Evolutionary conservation across 139 green algal species (phyloP).

Genomic region (Nannochloris sp.): DNA sequence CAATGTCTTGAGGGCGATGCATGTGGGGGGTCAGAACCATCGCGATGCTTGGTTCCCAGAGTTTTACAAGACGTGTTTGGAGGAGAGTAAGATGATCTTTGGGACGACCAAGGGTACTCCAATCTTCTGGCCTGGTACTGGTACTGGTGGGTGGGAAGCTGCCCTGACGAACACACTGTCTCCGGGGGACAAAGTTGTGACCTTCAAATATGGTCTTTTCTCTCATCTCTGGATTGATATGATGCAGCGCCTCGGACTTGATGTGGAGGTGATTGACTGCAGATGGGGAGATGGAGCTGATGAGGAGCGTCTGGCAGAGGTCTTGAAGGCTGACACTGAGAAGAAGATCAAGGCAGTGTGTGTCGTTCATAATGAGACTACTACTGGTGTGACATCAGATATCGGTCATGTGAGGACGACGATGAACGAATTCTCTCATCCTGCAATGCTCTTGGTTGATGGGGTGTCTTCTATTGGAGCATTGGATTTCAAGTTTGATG

Average conservation of each 20-base stretch:
- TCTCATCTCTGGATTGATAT: constrained; percentile 93
- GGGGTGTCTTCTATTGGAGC: constrained; percentile 91
- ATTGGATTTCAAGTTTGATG: constrained; percentile 85
- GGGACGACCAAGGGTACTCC: constrained; percentile 72
- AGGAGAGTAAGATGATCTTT: constrained; percentile 78
- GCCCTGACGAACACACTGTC: constrained; percentile 92
- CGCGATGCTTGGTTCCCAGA: constrained; percentile 84
- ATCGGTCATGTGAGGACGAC: constrained; percentile 49
- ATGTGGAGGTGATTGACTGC: constrained; percentile 81
- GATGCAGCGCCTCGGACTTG: constrained; percentile 92
- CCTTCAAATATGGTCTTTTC: constrained; percentile 82
- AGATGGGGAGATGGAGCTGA: constrained; percentile 85
- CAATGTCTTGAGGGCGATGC: constrained; percentile 76
- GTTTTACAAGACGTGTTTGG: constrained; percentile 71
- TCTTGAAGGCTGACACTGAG: constrained; percentile 63
- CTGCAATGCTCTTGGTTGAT: constrained; percentile 85
- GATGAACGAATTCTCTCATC: constrained; percentile 68
- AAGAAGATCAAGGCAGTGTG: constrained; percentile 91
- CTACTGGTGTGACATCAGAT: constrained; percentile 84
- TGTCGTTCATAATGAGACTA: constrained; percentile 97
- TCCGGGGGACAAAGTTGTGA: constrained; percentile 75
- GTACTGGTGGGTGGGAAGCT: constrained; percentile 84
- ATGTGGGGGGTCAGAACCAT: constrained; percentile 81
- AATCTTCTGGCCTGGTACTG: constrained; percentile 85
- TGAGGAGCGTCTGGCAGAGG: constrained; percentile 53